These are phyloP conservation scores for Monilinia laxa DNA, from an alignment of 2,329 filamentous ascomycete species.

Conservation along the genomic window DNA sequence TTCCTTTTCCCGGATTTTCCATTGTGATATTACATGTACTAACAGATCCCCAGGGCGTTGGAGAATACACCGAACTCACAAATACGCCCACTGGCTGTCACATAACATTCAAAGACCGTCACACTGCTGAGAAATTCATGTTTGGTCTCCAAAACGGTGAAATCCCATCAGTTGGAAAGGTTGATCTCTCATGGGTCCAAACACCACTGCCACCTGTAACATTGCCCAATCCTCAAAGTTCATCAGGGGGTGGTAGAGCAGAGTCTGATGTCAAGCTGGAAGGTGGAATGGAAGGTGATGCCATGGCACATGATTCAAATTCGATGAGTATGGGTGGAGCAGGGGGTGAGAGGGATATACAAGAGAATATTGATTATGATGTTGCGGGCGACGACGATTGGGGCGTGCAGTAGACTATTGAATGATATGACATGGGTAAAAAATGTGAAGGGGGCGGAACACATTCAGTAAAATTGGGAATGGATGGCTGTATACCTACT, in stretches of 20 bases:
- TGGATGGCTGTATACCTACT: not conserved
- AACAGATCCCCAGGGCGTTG: conserved; percentile 51
- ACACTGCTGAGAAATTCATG: conserved; percentile 69
- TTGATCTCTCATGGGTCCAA: conserved; percentile 65
- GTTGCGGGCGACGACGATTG: conserved; percentile 46
- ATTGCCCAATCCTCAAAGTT: conserved; percentile 24
- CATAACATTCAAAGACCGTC: conserved; percentile 65
- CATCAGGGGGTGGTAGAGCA: conserved; percentile 3
- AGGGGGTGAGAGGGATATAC: conserved; percentile 25
- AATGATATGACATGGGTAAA: not conserved
- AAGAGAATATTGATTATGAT: conserved; percentile 44
- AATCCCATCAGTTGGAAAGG: conserved; percentile 62
- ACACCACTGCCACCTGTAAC: conserved; percentile 36
- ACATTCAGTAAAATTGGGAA: not conserved
- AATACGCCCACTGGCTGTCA: conserved; percentile 49
- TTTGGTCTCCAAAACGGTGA: conserved; percentile 55
- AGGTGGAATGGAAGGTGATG: conserved; percentile 39
- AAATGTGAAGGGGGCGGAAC: not conserved
- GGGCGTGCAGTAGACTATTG: conserved; percentile 19
- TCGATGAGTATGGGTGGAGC: conserved; percentile 23
- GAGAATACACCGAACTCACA: conserved; percentile 61
- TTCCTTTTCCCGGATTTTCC: not conserved
- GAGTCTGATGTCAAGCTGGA: conserved; percentile 23
- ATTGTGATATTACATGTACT: conserved; percentile 12
- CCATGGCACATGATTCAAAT: conserved; percentile 33